A percentile compares a stretch with the other conserved stretches of the same genome.
phyloP scores from a whole-genome alignment of 352 stramenopile genomes.

The Aphanomyces astaci region DNA sequence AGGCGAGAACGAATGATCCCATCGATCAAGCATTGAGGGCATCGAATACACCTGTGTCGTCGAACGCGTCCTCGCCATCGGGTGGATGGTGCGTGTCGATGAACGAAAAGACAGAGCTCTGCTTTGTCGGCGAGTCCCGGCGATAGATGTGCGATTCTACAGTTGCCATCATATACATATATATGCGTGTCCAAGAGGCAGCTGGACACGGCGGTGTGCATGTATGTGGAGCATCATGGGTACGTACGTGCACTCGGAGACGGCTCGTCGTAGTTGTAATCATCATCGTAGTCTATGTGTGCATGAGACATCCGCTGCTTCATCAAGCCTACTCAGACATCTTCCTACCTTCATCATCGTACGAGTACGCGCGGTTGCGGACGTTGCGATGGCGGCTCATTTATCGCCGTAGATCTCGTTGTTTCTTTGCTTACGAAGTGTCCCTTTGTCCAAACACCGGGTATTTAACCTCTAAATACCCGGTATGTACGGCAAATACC shows the following conservation, averaged over 20 bases:
- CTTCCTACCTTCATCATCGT: constrained; percentile 71
- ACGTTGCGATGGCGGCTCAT: constrained; percentile 84
- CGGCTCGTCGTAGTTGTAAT: constrained; percentile 51
- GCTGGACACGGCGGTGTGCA: too few relatives aligned
- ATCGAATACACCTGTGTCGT: background rate
- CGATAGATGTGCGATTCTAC: constrained; percentile 78
- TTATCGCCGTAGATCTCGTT: background rate
- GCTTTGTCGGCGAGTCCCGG: constrained; percentile 64
- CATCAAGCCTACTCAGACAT: background rate
- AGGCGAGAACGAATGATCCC: background rate
- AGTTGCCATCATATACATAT: too few relatives aligned
- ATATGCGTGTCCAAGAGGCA: too few relatives aligned
- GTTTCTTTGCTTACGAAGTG: background rate
- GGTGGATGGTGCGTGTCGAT: constrained; percentile 35
- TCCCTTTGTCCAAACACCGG: background rate
- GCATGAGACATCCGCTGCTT: background rate
- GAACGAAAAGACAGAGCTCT: constrained; percentile 74
- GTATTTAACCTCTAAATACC: too few relatives aligned
- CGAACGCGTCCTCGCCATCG: constrained; percentile 15
- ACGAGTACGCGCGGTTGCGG: constrained; percentile 83
- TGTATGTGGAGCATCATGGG: too few relatives aligned
- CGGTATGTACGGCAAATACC: too few relatives aligned
- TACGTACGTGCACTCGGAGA: constrained; percentile 56
- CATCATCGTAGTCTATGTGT: constrained; percentile 36
- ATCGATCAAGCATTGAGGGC: background rate